Base-by-base conservation (phyloP, 2,329 filamentous ascomycete species). In the Cytospora leucostoma region DNA sequence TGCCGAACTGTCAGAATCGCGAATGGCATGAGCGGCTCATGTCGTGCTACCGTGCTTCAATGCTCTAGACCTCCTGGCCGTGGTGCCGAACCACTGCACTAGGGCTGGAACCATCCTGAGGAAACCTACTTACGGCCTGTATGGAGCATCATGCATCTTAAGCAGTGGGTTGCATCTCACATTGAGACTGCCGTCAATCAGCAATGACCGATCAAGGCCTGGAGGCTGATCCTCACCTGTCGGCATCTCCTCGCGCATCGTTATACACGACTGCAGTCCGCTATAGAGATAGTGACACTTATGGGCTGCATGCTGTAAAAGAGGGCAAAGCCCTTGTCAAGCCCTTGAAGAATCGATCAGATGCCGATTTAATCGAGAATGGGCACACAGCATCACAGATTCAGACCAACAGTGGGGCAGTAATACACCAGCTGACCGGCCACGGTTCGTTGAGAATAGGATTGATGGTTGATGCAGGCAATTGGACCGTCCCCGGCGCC, bases 221-320 rank as follows among this genome's bases (percentile, higher is more conserved):
- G 51, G 27, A 27, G 19, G 38, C 35, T 40, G 51, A 56, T 53
- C 58, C 56, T 49, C 50, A 53, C 17, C 49, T 54, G 32, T 35
- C 38, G 58, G 58, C 58, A 50, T n/a, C 58, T 60, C 37, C 58
- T 54, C 27, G 50, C 51, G 44, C 58, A 60, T 32, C 51, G n/a
- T 32, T 27, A 38, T 35, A 19, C 27, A 5, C 10, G 21, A 47
- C 10, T 17, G n/a, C 40, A 47, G 32, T 50, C 51, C 50, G 50
- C 37, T 27, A 60, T 54, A 40, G n/a, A n/a, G n/a, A n/a, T 50
- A 37, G 49, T 54, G 35, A 13, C 19, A 44, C 32, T 13, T 40
- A 32, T 33, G 52, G 58, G n/a, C 35, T 44, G 19, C 6, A 10
- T 37, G 35, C 27, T 27, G 27, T 27, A 27, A 4, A 27, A 27